Evolutionary conservation across 108 stramenopile genomes (phyloP), one percentile per base, ranked within the genome.

Genomic region (Asterionellopsis glacialis): DNA sequence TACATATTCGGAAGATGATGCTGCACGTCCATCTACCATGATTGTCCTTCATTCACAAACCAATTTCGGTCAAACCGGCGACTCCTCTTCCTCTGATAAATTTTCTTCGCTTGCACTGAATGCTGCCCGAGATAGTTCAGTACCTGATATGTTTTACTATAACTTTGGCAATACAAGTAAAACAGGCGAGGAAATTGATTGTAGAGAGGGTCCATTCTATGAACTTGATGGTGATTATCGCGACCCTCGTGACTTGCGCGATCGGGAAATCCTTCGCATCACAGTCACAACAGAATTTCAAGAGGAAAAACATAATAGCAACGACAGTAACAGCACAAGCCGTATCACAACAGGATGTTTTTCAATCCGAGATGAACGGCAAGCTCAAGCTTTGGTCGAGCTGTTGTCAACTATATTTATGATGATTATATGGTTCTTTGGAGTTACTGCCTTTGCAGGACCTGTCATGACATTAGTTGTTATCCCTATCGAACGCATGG

Each of bases 401-500:
- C 43, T 91, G 44, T 13, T 87, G 16, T 48, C 67, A 9, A 82
- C 76, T 5, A 57, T 88, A 45, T 83, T 84, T 53, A 57, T 86
- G 44, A 55, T 88, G 9, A 4, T 87, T 10, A 55, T 83, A 16
- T 92, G 91, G 91, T 76, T 83, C 19, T 64, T 87, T 52, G 91
- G 79, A 9, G 85, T 87, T 22, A 72, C 77, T 40, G 74, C 79
- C 11, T 89, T 92, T 77, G 84, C 82, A 7, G 85, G 87, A 47
- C 91, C 91, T 59, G 76, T 89, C 48, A 77, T 74, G 68, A 51
- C 54, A 10, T 59, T 85, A 62, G 84, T 88, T 43, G 77, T 90
- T 42, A 83, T 70, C 11, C 91, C 91, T 16, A 92, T 92, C 44
- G 91, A 92, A 65, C 65, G 87, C 11, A 88, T 88, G 81, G 81